Base-by-base conservation (phyloP, 2,329 filamentous ascomycete species). In the Pestalotiopsis sp. region DNA sequence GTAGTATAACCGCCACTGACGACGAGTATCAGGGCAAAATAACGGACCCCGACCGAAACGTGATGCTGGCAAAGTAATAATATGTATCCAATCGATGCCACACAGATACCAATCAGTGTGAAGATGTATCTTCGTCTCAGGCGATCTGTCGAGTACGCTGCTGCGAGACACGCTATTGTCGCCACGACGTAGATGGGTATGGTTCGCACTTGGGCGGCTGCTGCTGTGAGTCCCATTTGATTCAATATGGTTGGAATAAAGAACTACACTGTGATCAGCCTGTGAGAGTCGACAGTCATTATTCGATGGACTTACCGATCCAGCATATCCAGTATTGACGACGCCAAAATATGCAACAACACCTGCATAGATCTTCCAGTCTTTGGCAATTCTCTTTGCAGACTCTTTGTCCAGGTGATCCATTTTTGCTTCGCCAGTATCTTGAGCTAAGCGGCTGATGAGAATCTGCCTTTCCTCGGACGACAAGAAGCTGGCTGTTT, bases 1-100 rank as follows among this genome's bases (percentile, higher is more conserved):
- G 84, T 83, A 64, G 86, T 85, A 73, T 85, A 89, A 2, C 84
- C 84, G 17, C 88, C 87, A 7, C 80, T 79, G 2, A 86, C 84
- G 72, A 89, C 78, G 58, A 88, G 81, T 75, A 86, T 89, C 59
- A 88, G 77, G 11, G 86, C 86, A 64, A 86, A 84, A 77, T 89
- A 89, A 64, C 83, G 82, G 1, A 82, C 83, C 3, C 81, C 82
- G 14, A 86, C 81, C 0, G 84, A 80, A 4, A 88, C 75, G 12
- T 79, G 77, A 1, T 78, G 76, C 71, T 86, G 86, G 69, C 77
- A 77, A 0, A 90, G 80, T 31, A 90, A 82, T 49, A 90, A 83
- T 67, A 84, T 81, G 76, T 88, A 90, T 13, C 88, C 88, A 36
- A 85, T 76, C 0, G 84, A 84, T 12, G 85, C 82, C 64, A 89